Percentiles rank a stretch among this genome's conserved stretches.
Conservation (phyloP, 108 stramenopile genomes). For the Nitzschia inconspicua region DNA sequence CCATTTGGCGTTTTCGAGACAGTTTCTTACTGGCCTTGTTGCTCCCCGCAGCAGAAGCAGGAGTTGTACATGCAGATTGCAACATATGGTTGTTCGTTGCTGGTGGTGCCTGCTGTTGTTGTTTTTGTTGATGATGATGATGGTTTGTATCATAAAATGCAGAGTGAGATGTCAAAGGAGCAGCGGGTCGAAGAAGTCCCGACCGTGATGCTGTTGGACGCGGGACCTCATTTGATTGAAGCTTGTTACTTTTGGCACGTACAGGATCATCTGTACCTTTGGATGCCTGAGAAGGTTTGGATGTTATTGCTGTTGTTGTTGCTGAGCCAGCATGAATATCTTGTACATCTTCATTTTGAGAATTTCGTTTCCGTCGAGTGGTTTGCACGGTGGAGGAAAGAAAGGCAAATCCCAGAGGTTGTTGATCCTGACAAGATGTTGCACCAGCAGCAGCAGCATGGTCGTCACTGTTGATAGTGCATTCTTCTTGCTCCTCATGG, state of each 20-base stretch:
- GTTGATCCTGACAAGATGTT: not conserved
- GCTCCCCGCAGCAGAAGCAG: not conserved
- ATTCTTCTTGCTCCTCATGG: not conserved
- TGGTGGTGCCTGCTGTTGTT: not conserved
- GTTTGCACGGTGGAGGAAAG: slow-evolving; percentile 16
- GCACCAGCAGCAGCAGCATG: not conserved
- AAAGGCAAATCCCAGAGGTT: slow-evolving; percentile 25
- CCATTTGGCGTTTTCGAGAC: slow-evolving; percentile 41
- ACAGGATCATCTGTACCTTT: no score
- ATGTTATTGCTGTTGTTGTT: no score
- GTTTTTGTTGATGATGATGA: not conserved
- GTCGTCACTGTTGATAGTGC: not conserved
- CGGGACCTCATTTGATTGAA: not conserved
- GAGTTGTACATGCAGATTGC: not conserved
- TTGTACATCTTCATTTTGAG: not conserved
- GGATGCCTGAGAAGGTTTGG: no score
- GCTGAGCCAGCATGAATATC: slow-evolving; percentile 17
- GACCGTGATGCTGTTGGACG: not conserved
- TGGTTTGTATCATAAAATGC: not conserved
- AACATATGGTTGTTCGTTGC: not conserved
- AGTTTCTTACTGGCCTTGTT: slow-evolving; percentile 2
- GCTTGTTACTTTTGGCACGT: no score
- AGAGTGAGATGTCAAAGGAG: not conserved
- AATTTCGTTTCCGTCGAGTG: not conserved
- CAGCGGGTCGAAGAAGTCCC: not conserved